These are phyloP conservation scores for Rhodotorula sp. DNA, from an alignment of 1,284 basidiomycete species.

Conservation along the genomic window DNA sequence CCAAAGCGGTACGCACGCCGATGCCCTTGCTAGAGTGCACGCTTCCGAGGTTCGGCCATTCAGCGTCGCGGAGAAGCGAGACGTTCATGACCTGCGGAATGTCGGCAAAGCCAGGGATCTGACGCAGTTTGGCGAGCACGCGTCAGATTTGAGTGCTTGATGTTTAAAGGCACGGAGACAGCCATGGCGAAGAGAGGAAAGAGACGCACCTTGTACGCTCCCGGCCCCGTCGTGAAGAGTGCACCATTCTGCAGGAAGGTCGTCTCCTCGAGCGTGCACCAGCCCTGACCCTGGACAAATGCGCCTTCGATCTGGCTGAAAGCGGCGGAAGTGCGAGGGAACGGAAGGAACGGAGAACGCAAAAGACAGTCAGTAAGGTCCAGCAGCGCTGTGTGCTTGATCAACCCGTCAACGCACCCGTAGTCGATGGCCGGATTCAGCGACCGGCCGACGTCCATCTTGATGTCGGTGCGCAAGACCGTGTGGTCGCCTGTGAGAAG, in stretches of 20 bases:
- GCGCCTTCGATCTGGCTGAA: conserved; percentile 46
- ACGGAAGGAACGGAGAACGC: no score
- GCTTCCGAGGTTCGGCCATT: conserved; percentile 46
- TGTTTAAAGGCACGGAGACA: no score
- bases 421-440: conserved; percentile 52
- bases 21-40: conserved; percentile 41
- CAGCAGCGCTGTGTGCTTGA: no score
- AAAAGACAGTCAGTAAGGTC: no score
- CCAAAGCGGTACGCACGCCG: conserved; percentile 9
- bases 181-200: not conserved
- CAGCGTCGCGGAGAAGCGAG: conserved; percentile 46
- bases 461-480: conserved; percentile 44
- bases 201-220: conserved; percentile 32
- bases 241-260: conserved; percentile 49
- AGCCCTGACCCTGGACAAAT: conserved; percentile 44
- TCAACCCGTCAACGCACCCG: conserved; percentile 5
- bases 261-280: conserved; percentile 50
- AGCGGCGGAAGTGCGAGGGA: no score
- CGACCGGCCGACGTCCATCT: conserved; percentile 50
- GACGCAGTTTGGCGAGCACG: conserved; percentile 29
- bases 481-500: conserved; percentile 49
- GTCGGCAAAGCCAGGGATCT: conserved; percentile 51
- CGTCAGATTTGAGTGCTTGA: not conserved
- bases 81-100: conserved; percentile 50
- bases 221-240: conserved; percentile 49